Evolutionary conservation across 306 rosid species (phyloP).

Genomic region (Vicia sativa): DNA sequence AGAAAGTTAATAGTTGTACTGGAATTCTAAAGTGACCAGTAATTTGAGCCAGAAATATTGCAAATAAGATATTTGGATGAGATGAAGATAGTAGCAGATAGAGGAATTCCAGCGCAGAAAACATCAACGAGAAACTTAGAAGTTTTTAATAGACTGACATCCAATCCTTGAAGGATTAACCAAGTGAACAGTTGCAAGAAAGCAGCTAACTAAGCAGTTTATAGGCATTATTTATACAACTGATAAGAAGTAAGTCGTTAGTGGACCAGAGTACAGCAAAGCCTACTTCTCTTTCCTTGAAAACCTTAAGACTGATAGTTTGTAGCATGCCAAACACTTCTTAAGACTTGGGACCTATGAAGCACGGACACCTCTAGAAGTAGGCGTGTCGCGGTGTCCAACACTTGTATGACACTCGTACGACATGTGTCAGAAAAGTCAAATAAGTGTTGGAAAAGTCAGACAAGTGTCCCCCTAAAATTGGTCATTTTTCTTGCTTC

Average conservation of each 20-base stretch:
- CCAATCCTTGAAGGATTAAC: slow-evolving; percentile 17
- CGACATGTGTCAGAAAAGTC: no score
- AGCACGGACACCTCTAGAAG: no score
- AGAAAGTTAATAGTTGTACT: background rate
- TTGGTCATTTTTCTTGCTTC: no score
- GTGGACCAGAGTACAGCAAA: slow-evolving; percentile 17
- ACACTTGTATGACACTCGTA: no score
- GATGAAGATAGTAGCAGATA: slow-evolving; percentile 9
- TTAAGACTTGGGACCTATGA: no score
- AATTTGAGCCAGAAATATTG: background rate
- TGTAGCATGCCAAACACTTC: slow-evolving; percentile 31
- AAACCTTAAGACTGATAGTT: slow-evolving; percentile 12
- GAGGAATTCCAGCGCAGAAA: slow-evolving; percentile 2
- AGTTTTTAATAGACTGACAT: slow-evolving; percentile 15
- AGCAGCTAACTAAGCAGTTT: slow-evolving; percentile 12
- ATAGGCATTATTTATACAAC: background rate
- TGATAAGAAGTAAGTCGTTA: background rate
- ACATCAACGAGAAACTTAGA: slow-evolving; percentile 29
- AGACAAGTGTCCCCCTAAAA: no score
- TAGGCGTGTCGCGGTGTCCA: no score
- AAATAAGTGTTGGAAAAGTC: no score
- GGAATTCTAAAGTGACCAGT: no score
- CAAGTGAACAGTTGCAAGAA: background rate
- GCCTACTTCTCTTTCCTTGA: slow-evolving; percentile 13
- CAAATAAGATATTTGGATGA: background rate